Base-by-base conservation (phyloP, 2,329 filamentous ascomycete genomes). In the Eutypella sp. region DNA sequence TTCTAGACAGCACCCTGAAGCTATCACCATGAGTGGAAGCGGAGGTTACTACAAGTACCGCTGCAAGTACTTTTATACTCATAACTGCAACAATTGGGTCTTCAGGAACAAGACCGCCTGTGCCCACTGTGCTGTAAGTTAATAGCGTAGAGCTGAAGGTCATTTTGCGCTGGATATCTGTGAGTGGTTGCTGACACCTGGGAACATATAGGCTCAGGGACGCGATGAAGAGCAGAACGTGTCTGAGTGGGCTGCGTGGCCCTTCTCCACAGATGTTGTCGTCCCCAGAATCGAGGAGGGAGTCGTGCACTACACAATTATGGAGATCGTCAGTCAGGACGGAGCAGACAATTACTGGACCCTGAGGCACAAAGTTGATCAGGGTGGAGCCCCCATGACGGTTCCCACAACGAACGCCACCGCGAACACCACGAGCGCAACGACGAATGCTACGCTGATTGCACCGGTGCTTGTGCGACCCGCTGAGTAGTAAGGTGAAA, bases 31-130 rank as follows among this genome's bases (percentile, higher is more conserved):
- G 67, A 67, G 65, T 42, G 63, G 66, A 39, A 65, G 65, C 51
- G 70, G 72, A 38, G 70, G 70, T 31, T 75, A 69, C 49, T 77
- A 76, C 57, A 76, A 72, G 63, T 78, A 75, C 59, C 68, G 72
- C 36, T 79, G 75, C 70, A 78, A 76, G 61, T 74, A 77, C 65
- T 77, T 74, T 53, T 70, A 70, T 47, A 69, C 71, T 24, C 67
- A 75, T 56, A 71, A 76, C 51, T 78, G 75, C 52, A 67, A 64
- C 5, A 73, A 78, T 52, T 79, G 75, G 75, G 75, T 78, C 10
- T 77, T 73, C 62, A 68, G 78, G 16, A 73, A 76, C 44, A 70
- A 74, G 44, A 65, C 70, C 29, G 64, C 73, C 10, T 79, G 75
- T 58, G 64, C 73, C 44, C 65, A 62, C 50, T 79, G 75, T 57